These are phyloP conservation scores for Amphirosellinia nigrospora DNA, from an alignment of 495 filamentous ascomycete genomes.

Conservation along the genomic window DNA sequence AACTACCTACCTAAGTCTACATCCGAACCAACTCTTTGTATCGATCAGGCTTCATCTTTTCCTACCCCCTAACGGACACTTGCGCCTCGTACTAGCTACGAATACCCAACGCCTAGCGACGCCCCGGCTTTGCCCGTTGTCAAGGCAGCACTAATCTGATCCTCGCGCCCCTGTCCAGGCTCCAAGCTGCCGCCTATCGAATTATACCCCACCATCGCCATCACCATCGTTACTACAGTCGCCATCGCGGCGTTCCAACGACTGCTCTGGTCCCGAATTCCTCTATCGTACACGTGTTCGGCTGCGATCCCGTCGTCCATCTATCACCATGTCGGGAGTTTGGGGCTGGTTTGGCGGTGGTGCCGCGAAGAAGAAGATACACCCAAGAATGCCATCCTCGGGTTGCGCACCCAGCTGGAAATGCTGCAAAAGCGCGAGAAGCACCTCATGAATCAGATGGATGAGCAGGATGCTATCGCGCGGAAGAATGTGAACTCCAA, in stretches of 20 bases:
- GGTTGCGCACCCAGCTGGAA: constrained; percentile 85
- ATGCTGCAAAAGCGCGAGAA: constrained; percentile 98
- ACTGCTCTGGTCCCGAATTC: not conserved
- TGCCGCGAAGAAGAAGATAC: constrained; percentile 85
- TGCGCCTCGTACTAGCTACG: not conserved
- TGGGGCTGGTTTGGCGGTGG: constrained; percentile 89
- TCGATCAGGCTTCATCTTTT: not conserved
- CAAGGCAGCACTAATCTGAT: constrained; percentile 10
- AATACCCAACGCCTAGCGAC: not conserved
- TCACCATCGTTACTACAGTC: not conserved
- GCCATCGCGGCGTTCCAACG: not conserved
- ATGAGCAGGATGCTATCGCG: constrained; percentile 90
- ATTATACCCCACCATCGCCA: constrained; percentile 19
- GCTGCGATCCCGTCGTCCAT: constrained; percentile 13
- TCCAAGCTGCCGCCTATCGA: constrained; percentile 17
- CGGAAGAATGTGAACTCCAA: constrained; percentile 88
- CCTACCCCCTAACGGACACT: not conserved
- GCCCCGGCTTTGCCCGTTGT: not conserved
- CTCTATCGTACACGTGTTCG: not conserved
- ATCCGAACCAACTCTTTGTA: not conserved
- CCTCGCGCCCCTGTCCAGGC: constrained; percentile 9
- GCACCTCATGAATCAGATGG: constrained; percentile 88
- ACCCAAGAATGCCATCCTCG: constrained; percentile 95
- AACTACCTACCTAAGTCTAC: not conserved
- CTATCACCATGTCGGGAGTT: constrained; percentile 62